These are phyloP conservation scores for Penicillium herquei DNA, from an alignment of 495 filamentous ascomycete genomes.

Conservation along the genomic window DNA sequence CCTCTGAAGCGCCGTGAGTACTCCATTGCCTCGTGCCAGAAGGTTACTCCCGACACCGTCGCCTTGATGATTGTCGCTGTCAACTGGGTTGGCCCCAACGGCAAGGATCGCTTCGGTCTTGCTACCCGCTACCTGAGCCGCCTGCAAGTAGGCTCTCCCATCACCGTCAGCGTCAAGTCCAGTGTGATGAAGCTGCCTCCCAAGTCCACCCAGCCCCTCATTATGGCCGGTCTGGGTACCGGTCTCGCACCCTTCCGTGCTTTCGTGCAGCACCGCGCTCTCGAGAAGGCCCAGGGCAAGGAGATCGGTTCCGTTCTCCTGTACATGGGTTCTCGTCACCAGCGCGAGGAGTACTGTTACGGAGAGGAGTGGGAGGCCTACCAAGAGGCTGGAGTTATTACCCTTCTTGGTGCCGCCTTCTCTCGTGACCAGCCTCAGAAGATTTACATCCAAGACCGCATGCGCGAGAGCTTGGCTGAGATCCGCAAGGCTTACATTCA, in stretches of 20 bases:
- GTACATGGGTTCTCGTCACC: slow-evolving; percentile 95
- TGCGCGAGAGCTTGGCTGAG: slow-evolving; percentile 83
- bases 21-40: slow-evolving; percentile 94
- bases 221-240: slow-evolving; percentile 99
- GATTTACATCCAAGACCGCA: slow-evolving; percentile 98
- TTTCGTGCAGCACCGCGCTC: slow-evolving; percentile 96
- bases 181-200: slow-evolving; percentile 96
- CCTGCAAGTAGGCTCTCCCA: slow-evolving; percentile 67
- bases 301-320: slow-evolving; percentile 90
- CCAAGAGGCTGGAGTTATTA: slow-evolving; percentile 91
- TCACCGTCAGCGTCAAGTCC: slow-evolving; percentile 93
- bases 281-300: slow-evolving; percentile 92
- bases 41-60: slow-evolving; percentile 81
- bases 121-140: slow-evolving; percentile 83
- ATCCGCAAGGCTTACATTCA: slow-evolving; percentile 87
- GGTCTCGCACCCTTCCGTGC: slow-evolving; percentile 97
- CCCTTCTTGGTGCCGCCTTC: slow-evolving; percentile 90
- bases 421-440: slow-evolving; percentile 96
- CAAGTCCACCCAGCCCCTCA: slow-evolving; percentile 81
- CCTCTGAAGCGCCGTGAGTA: slow-evolving; percentile 97
- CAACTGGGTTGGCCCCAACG: slow-evolving; percentile 83
- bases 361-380: slow-evolving; percentile 99
- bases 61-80: slow-evolving; percentile 98
- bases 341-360: slow-evolving; percentile 97
- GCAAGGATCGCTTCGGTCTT: slow-evolving; percentile 88